Base-by-base conservation (phyloP, 1,139 yeast species). In the Protomyces pachydermus region DNA sequence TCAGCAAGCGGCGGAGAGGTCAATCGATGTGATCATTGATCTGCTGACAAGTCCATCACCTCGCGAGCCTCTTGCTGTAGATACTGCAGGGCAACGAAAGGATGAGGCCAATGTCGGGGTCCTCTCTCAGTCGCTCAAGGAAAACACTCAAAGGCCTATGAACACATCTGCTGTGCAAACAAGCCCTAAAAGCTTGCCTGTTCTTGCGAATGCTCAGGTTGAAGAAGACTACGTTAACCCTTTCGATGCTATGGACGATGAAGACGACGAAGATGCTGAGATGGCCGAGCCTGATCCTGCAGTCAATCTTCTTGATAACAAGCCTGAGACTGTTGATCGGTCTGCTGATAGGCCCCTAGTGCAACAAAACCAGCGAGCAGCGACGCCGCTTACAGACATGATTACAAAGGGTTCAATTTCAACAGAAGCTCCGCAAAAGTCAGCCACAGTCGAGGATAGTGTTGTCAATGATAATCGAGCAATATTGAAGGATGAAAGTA, bases 211-310 rank as follows among this genome's bases (percentile, higher is more conserved):
- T n/a, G 51, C 25, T 8, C 32, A 20, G 10, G 25, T 18, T 16
- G 37, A 50, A 12, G 51, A 54, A 35, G n/a, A 35, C 2, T 58
- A 58, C 42, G 53, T 58, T 35, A 58, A 58, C 42, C 62, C 62
- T 18, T 58, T 58, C 18, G 62, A 58, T 32, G 52, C 53, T 2
- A 28, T 42, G 62, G 62, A 58, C 25, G 55, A 50, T n/a, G 28
- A 48, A 9, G 50, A 23, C 3, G 38, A 18, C 16, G 35, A 48
- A 3, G 32, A 25, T 25, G 6, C 6, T 25, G 32, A 25, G 6
- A 25, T 25, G 32, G 32, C 32, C 4, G 32, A 25, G 32, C 32
- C 32, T 4, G 32, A 25, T 4, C 32, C 32, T 6, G 6, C 32
- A 4, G 32, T 25, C 6, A 25, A 4, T 3, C 32, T 3, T 6